These are phyloP conservation scores for Colletotrichum chlorophyti DNA, from an alignment of 2,329 filamentous ascomycete genomes.

Conservation along the genomic window DNA sequence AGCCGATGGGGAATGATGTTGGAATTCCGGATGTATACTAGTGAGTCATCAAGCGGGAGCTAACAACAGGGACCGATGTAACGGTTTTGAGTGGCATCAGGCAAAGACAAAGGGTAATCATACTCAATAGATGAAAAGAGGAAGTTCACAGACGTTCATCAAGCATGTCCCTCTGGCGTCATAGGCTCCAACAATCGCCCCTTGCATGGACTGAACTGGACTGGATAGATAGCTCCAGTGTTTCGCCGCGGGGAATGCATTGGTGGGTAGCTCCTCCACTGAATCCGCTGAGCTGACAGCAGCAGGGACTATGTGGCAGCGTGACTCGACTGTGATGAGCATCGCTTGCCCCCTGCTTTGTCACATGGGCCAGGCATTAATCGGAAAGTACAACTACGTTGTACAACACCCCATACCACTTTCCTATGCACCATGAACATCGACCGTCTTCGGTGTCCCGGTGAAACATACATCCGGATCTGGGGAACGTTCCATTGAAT, in stretches of 20 bases:
- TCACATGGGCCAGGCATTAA: conserved; percentile 26
- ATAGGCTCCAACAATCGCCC: conserved; percentile 22
- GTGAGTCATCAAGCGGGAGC: conserved; percentile 20
- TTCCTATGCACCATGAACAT: background rate
- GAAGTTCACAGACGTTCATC: conserved; percentile 12
- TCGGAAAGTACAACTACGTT: too few relatives aligned
- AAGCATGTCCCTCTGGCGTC: conserved; percentile 20
- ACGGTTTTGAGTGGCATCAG: conserved; percentile 17
- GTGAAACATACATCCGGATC: conserved; percentile 17
- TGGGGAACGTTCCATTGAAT: background rate
- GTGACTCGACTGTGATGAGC: conserved; percentile 27
- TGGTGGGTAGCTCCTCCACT: conserved; percentile 19
- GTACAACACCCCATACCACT: conserved; percentile 7
- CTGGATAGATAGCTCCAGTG: conserved; percentile 13
- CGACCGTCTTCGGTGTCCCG: background rate
- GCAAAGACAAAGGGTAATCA: conserved; percentile 17
- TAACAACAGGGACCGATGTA: conserved; percentile 5
- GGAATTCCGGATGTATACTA: background rate
- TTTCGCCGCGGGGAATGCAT: too few relatives aligned
- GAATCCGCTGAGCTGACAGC: conserved; percentile 22
- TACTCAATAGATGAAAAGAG: background rate
- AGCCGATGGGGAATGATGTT: background rate
- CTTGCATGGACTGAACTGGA: conserved; percentile 25
- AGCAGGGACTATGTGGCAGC: conserved; percentile 27
- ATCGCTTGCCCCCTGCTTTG: conserved; percentile 15